Conservation (phyloP, 164 flowering plant species). For the Santalum album region DNA sequence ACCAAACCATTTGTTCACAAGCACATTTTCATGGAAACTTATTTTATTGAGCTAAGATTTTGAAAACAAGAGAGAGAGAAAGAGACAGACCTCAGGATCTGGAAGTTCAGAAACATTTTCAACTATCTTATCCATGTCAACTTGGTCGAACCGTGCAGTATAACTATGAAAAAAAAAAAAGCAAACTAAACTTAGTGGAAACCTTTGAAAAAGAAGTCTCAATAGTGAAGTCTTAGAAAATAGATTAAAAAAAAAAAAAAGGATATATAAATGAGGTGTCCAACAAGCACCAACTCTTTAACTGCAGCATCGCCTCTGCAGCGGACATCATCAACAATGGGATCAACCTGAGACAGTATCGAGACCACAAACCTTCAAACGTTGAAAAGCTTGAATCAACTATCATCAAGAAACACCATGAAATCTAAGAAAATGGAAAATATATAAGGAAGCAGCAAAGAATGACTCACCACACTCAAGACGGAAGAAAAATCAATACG, state of each 20-base stretch:
- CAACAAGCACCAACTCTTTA: slow-evolving; percentile 67
- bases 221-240: neutral
- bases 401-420: neutral
- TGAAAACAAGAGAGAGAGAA: neutral
- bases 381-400: neutral
- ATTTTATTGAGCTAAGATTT: no score
- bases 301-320: slow-evolving; percentile 87
- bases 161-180: slow-evolving; percentile 36
- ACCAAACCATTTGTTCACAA: no score
- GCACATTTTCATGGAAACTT: no score
- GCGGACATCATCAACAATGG: slow-evolving; percentile 87
- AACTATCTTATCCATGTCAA: slow-evolving; percentile 51
- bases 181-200: slow-evolving; percentile 6
- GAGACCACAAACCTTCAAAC: neutral
- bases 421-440: neutral
- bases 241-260: neutral
- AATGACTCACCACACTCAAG: slow-evolving; percentile 48
- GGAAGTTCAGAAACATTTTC: slow-evolving; percentile 67
- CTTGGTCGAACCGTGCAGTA: slow-evolving; percentile 80
- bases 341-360: slow-evolving; percentile 50
- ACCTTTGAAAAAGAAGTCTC: neutral
- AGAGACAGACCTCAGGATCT: slow-evolving; percentile 58
- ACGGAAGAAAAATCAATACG: slow-evolving; percentile 89
- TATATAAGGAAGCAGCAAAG: neutral
- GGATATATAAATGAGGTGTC: no score